These are phyloP conservation scores for Inosperma sp. DNA, from an alignment of 768 basidiomycete species.

Conservation along the genomic window DNA sequence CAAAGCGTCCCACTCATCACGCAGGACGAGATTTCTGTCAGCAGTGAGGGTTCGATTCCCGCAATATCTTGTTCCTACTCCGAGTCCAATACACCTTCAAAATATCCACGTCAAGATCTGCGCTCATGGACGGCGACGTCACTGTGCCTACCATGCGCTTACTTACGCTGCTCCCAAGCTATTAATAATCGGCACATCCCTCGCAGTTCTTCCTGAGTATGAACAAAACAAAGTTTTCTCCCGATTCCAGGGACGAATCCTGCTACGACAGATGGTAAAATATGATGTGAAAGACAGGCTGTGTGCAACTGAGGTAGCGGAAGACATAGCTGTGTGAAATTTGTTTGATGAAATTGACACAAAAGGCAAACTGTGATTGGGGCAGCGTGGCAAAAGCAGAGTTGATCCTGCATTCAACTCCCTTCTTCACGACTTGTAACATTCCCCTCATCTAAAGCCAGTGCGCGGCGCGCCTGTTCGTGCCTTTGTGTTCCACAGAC, in stretches of 20 bases:
- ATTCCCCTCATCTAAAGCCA: slow-evolving; percentile 26
- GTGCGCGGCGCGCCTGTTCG: slow-evolving; percentile 56
- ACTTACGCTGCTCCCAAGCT: too few species aligned
- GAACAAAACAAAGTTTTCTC: neutral
- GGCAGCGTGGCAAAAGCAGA: slow-evolving; percentile 8
- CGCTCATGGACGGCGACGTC: neutral
- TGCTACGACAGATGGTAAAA: slow-evolving; percentile 12
- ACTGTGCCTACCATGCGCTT: neutral
- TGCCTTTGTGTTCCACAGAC: slow-evolving; percentile 40
- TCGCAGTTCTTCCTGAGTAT: too few species aligned
- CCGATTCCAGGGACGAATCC: neutral
- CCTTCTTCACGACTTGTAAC: slow-evolving; percentile 15
- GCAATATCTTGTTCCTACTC: neutral
- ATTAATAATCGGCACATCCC: too few species aligned
- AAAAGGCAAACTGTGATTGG: slow-evolving; percentile 18
- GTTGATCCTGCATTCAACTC: slow-evolving; percentile 16
- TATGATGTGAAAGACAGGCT: slow-evolving; percentile 14
- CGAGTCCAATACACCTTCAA: neutral
- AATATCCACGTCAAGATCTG: slow-evolving; percentile 8
- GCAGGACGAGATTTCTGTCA: neutral
- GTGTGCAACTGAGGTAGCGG: slow-evolving; percentile 11
- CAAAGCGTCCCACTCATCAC: neutral
- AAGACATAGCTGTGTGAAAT: slow-evolving; percentile 7
- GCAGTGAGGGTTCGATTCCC: neutral
- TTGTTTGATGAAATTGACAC: neutral